Conservation (phyloP, 495 filamentous ascomycete genomes). For the Podospora comata region DNA sequence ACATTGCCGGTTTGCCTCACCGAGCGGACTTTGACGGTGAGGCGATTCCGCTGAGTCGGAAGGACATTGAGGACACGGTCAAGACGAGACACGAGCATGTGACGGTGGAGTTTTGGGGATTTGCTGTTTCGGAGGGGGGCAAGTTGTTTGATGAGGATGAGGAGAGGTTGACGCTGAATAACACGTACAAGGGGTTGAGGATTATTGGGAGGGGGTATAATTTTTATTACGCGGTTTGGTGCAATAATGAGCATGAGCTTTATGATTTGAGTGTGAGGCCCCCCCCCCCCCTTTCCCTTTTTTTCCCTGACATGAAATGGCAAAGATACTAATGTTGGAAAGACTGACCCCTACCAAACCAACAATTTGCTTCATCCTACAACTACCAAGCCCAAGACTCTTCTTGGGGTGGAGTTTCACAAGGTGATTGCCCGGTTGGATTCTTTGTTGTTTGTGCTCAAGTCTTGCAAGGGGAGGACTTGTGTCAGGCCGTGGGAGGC, state of each 20-base stretch:
- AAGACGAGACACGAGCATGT: constrained; percentile 57
- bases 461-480: constrained; percentile 57
- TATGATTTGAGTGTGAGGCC: constrained; percentile 55
- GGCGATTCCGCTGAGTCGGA: constrained; percentile 48
- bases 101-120: constrained; percentile 64
- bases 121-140: constrained; percentile 53
- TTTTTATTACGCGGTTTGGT: constrained; percentile 65
- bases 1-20: constrained; percentile 47
- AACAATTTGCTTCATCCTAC: constrained; percentile 52
- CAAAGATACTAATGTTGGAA: constrained; percentile 3
- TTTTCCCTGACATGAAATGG: constrained; percentile 3
- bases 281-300: background rate
- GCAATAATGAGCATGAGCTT: constrained; percentile 61
- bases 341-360: constrained; percentile 60
- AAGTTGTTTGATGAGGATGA: constrained; percentile 27
- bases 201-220: constrained; percentile 53
- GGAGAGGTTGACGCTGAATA: constrained; percentile 40
- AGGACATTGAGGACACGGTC: constrained; percentile 31
- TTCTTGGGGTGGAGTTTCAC: constrained; percentile 46
- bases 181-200: constrained; percentile 63
- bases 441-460: constrained; percentile 59
- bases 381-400: constrained; percentile 17
- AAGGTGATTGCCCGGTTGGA: constrained; percentile 54
- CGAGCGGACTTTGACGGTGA: constrained; percentile 59
- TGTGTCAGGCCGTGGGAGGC: constrained; percentile 59